Percentiles rank a stretch among this genome's conserved stretches.
These are phyloP conservation scores for Agaricus subrufescens DNA, from an alignment of 768 basidiomycete species.

Conservation along the genomic window DNA sequence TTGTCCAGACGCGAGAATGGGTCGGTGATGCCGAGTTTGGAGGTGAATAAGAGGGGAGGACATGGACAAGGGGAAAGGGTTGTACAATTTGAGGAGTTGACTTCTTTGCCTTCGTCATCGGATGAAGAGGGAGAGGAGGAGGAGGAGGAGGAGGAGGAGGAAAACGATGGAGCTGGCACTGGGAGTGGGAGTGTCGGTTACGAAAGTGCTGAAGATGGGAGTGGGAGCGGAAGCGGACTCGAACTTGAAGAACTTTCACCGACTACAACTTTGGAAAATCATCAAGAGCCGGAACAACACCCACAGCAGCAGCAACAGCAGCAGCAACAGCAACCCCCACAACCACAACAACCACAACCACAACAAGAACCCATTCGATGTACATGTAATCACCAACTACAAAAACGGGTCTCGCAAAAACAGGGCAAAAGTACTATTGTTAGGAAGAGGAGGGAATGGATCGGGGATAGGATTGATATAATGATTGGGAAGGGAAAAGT, in stretches of 20 bases:
- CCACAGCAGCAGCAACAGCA: no score
- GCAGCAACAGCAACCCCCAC: no score
- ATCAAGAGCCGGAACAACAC: neutral
- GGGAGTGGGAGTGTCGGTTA: neutral
- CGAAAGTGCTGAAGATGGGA: neutral
- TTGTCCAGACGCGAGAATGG: neutral
- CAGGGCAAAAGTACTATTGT: neutral
- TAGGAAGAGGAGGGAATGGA: slow-evolving; percentile 2
- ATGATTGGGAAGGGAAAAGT: slow-evolving; percentile 10
- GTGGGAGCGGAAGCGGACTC: neutral
- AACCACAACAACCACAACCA: no score
- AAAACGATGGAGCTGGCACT: no score
- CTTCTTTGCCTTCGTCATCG: no score
- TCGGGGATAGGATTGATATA: slow-evolving; percentile 11
- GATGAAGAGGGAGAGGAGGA: no score
- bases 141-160: no score
- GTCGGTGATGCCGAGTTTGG: no score
- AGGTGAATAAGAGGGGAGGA: no score
- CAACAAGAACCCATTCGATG: neutral
- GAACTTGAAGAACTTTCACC: neutral
- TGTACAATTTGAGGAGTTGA: no score
- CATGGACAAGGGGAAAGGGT: no score
- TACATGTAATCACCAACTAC: neutral
- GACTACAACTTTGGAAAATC: neutral
- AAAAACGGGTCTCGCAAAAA: neutral